Percentiles rank a stretch among this genome's conserved stretches.
Evolutionary conservation across 1,284 basidiomycete species (phyloP).

Genomic region (Sanghuangporus weigelae): DNA sequence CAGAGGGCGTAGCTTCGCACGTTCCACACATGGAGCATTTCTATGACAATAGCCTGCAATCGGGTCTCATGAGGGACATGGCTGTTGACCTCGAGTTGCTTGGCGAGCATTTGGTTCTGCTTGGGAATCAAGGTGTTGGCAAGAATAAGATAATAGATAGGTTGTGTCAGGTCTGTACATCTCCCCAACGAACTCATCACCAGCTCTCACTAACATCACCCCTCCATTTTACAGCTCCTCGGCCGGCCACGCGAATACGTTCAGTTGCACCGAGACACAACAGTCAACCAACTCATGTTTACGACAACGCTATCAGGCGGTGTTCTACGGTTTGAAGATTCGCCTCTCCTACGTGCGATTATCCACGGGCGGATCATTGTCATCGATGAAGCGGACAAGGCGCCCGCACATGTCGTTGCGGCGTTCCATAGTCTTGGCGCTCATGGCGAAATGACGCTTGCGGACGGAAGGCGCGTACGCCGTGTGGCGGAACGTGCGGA

Average conservation of each 20-base stretch:
- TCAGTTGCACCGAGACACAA: slow-evolving; percentile 63
- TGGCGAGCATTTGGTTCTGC: slow-evolving; percentile 54
- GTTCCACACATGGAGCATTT: slow-evolving; percentile 65
- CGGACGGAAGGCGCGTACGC: slow-evolving; percentile 56
- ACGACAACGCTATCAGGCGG: slow-evolving; percentile 54
- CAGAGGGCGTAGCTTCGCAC: slow-evolving; percentile 47
- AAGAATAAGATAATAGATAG: slow-evolving; percentile 67
- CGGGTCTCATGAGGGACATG: slow-evolving; percentile 57
- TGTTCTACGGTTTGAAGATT: slow-evolving; percentile 53
- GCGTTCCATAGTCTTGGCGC: slow-evolving; percentile 63
- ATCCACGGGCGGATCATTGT: slow-evolving; percentile 54
- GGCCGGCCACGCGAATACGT: slow-evolving; percentile 62
- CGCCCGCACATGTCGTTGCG: slow-evolving; percentile 64
- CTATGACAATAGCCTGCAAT: slow-evolving; percentile 63
- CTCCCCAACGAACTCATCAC: background rate
- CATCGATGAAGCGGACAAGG: slow-evolving; percentile 67
- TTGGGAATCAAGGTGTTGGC: slow-evolving; percentile 69
- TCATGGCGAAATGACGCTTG: slow-evolving; percentile 54
- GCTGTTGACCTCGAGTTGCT: slow-evolving; percentile 56
- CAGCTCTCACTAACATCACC: background rate
- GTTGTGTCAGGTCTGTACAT: slow-evolving; percentile 48
- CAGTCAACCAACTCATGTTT: slow-evolving; percentile 65
- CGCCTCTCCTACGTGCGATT: slow-evolving; percentile 59
- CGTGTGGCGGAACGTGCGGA: slow-evolving; percentile 38
- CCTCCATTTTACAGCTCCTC: slow-evolving; percentile 38